Base-by-base conservation (phyloP, 2,329 filamentous ascomycete species). In the Oidium heveae region DNA sequence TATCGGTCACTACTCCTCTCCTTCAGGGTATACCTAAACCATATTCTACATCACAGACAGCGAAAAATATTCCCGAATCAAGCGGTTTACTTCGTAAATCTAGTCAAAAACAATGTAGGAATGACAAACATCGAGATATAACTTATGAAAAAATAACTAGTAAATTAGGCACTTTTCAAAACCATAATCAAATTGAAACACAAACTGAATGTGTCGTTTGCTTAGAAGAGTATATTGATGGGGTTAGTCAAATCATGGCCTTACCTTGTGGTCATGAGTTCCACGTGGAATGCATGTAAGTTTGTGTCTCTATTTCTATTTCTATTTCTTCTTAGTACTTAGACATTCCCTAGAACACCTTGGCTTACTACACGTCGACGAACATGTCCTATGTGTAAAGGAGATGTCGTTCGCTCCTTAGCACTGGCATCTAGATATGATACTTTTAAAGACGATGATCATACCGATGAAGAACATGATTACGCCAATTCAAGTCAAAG, bases 371-470 rank as follows among this genome's bases (percentile, higher is more conserved):
- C 88, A 16, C 81, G 89, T 52, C 83, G 91, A 59, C 82, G 91
- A 58, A 98, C 91, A n/a, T 98, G 91, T 63, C 91, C 91, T 0
- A 96, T 98, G 57, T 98, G 91, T 71, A 98, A 98, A 70, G 87
- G 88, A 52, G 91, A 98, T 65, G 91, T 98, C 37, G 89, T 98
- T 16, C 72, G 76, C 33, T 80, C 76, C 9, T 67, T 86, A 59
- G 74, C 79, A 18, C 72, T 71, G 54, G 61, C 57, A 54, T 61
- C 63, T 22, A 59, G 63, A 5, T 66, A 64, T 47, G 63, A 65
- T 39, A 54, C 63, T 13, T 65, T 68, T 32, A 64, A 67, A 34
- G 68, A 72, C 46, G 64, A 68, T 24, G 68, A 68, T 18, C 66
- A 67, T n/a, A 66, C 71, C 43, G 66, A 69, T 41, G 16, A 34